Base-by-base conservation (phyloP, 2,329 filamentous ascomycete species). In the Lachnellula suecica region DNA sequence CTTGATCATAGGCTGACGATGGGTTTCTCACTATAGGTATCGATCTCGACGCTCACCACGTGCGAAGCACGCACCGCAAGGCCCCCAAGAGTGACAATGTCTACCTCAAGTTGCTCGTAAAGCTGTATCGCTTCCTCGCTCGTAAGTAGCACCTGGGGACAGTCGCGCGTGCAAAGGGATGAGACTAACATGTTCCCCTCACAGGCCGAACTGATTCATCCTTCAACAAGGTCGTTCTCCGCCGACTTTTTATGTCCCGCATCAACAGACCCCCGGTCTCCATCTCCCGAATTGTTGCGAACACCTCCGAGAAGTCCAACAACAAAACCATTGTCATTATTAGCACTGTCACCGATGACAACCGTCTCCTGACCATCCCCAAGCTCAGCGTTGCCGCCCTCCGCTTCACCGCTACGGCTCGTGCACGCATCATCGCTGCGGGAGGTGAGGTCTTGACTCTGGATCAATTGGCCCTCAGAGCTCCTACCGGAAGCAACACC, bases 151-250 rank as follows among this genome's bases (percentile, higher is more conserved):
- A n/a, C 41, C 24, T n/a, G 11, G 17, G 10, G 17, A 5, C 4
- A 6, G 37, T n/a, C 10, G 19, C 15, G 29, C 34, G 3, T 17
- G 37, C 24, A 58, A 48, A 35, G 20, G 13, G 20, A 11, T 19
- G 35, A 34, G 19, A 43, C 54, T 56, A 44, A 51, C 31, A 24
- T 22, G 5, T 51, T 8, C 9, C 10, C 13, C n/a, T 22, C 37
- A 43, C 4, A 95, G 90, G 91, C 79, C 92, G 94, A 73, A 99
- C 94, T 74, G 94, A 97, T 76, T 84, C 91, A 64, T 84, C 84
- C 79, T 99, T 99, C 89, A 99, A 99, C 89, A 95, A 96, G 84
- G 89, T 94, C 70, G 85, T 99, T 72, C 89, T 99, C 70, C 91
- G 93, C 75, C 90, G 94, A 71, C 88, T 99, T 59, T 96, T 96